Conservation (phyloP, 169 alveolate species). For the Cryptosporidium canis region DNA sequence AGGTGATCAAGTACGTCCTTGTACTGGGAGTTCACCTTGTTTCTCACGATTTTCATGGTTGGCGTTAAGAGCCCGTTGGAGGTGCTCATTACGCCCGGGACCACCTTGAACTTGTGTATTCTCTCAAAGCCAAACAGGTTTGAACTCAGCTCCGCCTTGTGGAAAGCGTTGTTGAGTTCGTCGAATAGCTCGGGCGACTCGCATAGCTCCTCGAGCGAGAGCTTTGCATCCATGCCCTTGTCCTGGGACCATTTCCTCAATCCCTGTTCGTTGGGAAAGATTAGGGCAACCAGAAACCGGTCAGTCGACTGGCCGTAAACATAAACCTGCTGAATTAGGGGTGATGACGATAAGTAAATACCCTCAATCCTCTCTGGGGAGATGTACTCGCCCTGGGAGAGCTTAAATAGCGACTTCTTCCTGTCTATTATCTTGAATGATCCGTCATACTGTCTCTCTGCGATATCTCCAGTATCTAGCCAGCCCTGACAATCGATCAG, state of each 20-base stretch:
- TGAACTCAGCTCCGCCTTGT: constrained; percentile 14
- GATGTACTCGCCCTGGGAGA: constrained; percentile 90
- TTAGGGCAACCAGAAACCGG: constrained; percentile 81
- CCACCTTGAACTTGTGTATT: constrained; percentile 71
- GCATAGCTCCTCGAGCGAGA: constrained; percentile 72
- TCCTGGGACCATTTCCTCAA: constrained; percentile 73
- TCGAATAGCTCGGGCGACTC: constrained; percentile 35
- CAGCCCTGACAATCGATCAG: constrained; percentile 90
- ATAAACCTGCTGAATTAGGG: constrained; percentile 84
- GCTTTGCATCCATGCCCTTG: background rate
- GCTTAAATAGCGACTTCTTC: constrained; percentile 88
- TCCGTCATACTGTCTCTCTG: constrained; percentile 80
- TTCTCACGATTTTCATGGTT: constrained; percentile 72
- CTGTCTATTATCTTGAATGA: constrained; percentile 90
- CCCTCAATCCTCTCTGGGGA: constrained; percentile 91
- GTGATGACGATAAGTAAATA: constrained; percentile 80
- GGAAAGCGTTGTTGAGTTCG: constrained; percentile 46
- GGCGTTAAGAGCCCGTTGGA: constrained; percentile 75
- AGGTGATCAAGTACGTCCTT: constrained; percentile 61
- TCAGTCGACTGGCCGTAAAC: constrained; percentile 89
- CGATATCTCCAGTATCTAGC: constrained; percentile 94
- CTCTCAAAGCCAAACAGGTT: constrained; percentile 73
- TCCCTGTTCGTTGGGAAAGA: constrained; percentile 80
- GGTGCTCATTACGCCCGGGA: constrained; percentile 64
- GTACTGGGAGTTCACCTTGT: constrained; percentile 58